Evolutionary conservation across 2,329 filamentous ascomycete genomes (phyloP), one percentile per base, ranked within the genome.

Genomic region (Cadophora sp.): DNA sequence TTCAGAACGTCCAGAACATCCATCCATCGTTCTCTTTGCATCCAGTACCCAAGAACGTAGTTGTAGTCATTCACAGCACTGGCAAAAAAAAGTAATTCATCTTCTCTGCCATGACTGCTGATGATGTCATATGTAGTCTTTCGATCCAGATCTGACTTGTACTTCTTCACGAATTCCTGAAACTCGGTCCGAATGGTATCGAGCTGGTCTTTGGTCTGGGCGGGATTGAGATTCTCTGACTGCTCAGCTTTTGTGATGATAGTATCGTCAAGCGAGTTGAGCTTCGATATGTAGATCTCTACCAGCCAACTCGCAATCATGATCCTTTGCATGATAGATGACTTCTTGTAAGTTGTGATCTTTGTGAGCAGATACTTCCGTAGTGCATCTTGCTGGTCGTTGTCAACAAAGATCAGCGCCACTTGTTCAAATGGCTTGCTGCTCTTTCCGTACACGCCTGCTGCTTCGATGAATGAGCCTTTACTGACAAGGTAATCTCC

Each of bases 351-450:
- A 0, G 88, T 91, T 8, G 87, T 86, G 37, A 99, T 83, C 80
- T 97, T 97, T 0, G 93, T 92, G 26, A 95, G 80, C 4, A 99
- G 85, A 76, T 99, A 99, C 76, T 92, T 95, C 59, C 95, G 89
- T 72, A 99, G 81, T 1, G 96, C 95, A 81, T 98, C 95, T 66
- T 93, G 91, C 79, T 98, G 93, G 48, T 90, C 90, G 71, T 92
- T 91, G 79, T 98, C 94, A 72, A 99, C 94, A 76, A 99, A 92
- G 1, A 89, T 90, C 43, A 99, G 84, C 26, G 94, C 94, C 56
- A 99, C 95, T 77, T 99, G 94, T 78, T 99, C 96, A 73, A 99
- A 99, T 0, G 93, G 90, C 81, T 98, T 98, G 78, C 92, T 97
- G 80, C 96, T 98, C 79, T 93, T 93, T 14, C 96, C 96, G 78